Evolutionary conservation across 306 rosid species (phyloP), one percentile per base, ranked within the genome.

Genomic region (Fagus crenata): DNA sequence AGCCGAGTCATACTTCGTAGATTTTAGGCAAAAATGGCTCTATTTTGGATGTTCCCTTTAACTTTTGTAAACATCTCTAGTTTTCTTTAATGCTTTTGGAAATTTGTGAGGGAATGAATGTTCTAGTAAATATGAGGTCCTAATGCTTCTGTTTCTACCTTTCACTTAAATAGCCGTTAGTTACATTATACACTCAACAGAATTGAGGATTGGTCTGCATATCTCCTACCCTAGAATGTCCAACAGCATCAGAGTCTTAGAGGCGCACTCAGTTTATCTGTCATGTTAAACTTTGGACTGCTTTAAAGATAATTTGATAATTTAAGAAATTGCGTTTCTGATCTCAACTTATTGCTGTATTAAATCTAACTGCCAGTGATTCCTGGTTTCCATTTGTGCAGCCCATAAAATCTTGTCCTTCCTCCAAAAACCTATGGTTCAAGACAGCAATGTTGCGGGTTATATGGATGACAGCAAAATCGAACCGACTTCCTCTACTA

Each of bases 381-480:
- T 61, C 77, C 40, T 81, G 79, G 56, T 67, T 65, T 76, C 18
- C 61, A 12, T 65, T 70, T 79, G 63, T 87, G 96, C 93, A 94
- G 97, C 79, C 78, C 69, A 74, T 83, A 90, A 89, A 81, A 94
- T 94, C 72, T 79, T 94, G 90, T 88, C 90, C 70, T 72, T 88
- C 78, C 86, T 94, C 77, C 96, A 88, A 76, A 84, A 80, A 32
- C 90, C 91, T n/a, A 59, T 12, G 87, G 72, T 81, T 70, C 75
- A 32, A 55, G 83, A 69, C 69, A 82, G 73, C 70, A 12, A 51
- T 58, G 69, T 75, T 74, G 71, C 82, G 70, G 88, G 85, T 76
- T 59, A 76, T 81, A 43, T 39, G 28, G 51, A 33, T 54, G 72
- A 74, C 74, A 80, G 74, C 51, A 69, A 69, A 15, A 65, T 41